Base-by-base conservation (phyloP, 2,329 filamentous ascomycete species). In the Chalaropsis ovoidea region DNA sequence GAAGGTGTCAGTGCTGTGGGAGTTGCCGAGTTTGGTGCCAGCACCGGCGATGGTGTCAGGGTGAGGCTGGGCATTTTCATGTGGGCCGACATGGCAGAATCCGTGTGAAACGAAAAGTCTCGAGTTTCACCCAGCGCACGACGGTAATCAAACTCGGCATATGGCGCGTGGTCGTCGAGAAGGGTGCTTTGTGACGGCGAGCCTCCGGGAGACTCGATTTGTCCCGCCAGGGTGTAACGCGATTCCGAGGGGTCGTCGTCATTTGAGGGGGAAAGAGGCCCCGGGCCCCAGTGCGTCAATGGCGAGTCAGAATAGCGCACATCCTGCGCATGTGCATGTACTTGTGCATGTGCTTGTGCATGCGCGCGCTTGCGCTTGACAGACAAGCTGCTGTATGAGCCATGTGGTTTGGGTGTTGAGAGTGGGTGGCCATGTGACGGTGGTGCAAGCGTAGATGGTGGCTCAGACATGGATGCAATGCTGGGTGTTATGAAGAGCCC, bases 91-190 rank as follows among this genome's bases (percentile, higher is more conserved):
- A 56, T 24, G 11, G 24, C 10, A 11, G 60, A 13, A n/a, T 64
- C 43, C 22, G 52, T 7, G 47, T 6, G 41, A 11, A 31, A 19
- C 24, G 63, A 61, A 24, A 62, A 47, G 72, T 54, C 6, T 77
- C 76, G 6, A 75, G 72, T 47, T 74, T 73, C 1, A 71, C 81
- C 81, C 1, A 84, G 75, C 0, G 76, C 78, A 61, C 77, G 77
- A 58, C 82, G 76, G 70, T 83, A 84, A 70, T 82, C 79, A 22
- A 80, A 73, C 68, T 85, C 82, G 15, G 81, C 84, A 70, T 82
- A 82, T 67, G 80, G 74, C 72, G 81, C 83, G 64, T 83, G 80
- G 13, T 65, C 43, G 15, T 49, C 43, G 15, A 42, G 35, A 13
- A 61, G 19, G 13, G 19, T 43, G 43, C 42, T 47, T 24, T 49